Evolutionary conservation across 169 alveolate species (phyloP).

Genomic region (Perkinsus olseni): DNA sequence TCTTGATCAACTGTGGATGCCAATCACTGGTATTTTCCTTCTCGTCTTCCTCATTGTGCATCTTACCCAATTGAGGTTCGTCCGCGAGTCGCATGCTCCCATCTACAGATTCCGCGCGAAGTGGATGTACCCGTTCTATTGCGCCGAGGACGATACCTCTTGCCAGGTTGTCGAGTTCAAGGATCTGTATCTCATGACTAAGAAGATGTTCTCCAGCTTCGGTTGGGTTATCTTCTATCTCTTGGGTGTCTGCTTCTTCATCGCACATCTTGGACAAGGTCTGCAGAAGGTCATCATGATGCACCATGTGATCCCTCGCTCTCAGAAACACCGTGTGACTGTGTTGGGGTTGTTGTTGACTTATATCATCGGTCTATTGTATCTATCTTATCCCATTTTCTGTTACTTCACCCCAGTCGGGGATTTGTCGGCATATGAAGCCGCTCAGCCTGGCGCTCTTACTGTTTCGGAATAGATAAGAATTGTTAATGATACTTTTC

Average conservation of each 20-base stretch:
- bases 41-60: slow-evolving; percentile 19
- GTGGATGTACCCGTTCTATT: background rate
- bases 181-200: slow-evolving; percentile 14
- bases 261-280: background rate
- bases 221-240: background rate
- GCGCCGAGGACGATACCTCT: background rate
- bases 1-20: slow-evolving; percentile 11
- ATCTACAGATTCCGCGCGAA: background rate
- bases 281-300: background rate
- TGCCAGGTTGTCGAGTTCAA: background rate
- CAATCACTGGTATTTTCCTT: slow-evolving; percentile 11
- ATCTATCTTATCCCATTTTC: background rate
- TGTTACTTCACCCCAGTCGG: background rate
- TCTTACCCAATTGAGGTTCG: slow-evolving; percentile 20
- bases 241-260: background rate
- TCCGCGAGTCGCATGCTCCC: background rate
- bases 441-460: background rate
- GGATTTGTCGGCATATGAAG: background rate
- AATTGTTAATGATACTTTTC: background rate
- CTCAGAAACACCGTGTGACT: background rate
- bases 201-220: background rate
- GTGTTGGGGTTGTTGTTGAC: background rate
- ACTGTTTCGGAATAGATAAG: background rate
- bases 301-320: background rate
- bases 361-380: background rate